These are phyloP conservation scores for Diaporthe sp. DNA, from an alignment of 2,329 filamentous ascomycete species.

Conservation along the genomic window DNA sequence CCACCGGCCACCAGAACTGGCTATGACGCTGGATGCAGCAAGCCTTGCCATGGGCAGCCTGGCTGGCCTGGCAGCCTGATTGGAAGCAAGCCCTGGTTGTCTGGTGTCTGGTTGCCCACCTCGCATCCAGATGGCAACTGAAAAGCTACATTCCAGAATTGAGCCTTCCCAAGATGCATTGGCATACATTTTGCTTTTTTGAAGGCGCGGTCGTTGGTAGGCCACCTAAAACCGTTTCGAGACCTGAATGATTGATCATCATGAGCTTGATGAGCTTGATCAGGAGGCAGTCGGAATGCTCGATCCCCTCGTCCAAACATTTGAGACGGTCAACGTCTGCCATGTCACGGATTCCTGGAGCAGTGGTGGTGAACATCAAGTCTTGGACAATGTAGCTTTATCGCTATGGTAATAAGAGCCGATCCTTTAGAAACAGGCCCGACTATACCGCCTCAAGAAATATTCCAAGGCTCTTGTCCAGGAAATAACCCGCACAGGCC, in stretches of 20 bases:
- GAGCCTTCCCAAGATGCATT: background rate
- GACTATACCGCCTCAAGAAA: background rate
- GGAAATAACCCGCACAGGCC: constrained; percentile 30
- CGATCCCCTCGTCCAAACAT: constrained; percentile 22
- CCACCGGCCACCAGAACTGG: constrained; percentile 27
- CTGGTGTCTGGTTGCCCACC: background rate
- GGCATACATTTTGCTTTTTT: background rate
- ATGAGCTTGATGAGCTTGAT: constrained; percentile 14
- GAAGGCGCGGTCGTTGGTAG: background rate
- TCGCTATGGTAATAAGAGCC: background rate
- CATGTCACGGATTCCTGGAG: background rate
- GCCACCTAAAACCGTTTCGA: background rate
- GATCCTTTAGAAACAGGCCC: background rate
- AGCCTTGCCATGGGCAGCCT: background rate
- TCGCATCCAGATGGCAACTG: constrained; percentile 7
- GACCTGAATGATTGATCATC: constrained; percentile 14
- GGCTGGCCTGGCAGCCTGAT: background rate
- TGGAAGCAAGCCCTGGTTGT: background rate
- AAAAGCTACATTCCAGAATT: constrained; percentile 1
- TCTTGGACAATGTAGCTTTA: constrained; percentile 27
- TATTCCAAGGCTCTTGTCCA: constrained; percentile 24
- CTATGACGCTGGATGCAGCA: constrained; percentile 30
- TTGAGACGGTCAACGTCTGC: background rate
- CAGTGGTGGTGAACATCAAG: background rate
- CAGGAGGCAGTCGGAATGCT: background rate